Conservation (phyloP, 192 early-diverging fungal genomes). For the Podila verticillata region DNA sequence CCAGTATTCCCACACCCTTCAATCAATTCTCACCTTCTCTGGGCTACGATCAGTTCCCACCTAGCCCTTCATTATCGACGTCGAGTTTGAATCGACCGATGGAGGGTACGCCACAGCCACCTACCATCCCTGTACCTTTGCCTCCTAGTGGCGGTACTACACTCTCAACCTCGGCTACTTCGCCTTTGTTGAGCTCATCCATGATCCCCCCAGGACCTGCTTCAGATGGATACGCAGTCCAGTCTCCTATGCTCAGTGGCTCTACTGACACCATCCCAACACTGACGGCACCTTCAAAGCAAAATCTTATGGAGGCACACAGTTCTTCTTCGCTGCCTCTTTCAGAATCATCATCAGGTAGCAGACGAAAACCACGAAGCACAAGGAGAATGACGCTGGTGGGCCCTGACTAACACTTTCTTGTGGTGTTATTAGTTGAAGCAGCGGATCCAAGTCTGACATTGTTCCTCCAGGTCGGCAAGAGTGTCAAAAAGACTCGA, state of each 20-base stretch:
- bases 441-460: slow-evolving; percentile 36
- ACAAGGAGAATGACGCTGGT: neutral
- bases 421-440: neutral
- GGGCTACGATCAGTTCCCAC: neutral
- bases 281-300: neutral
- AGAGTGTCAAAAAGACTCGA: slow-evolving; percentile 66
- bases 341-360: neutral
- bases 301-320: neutral
- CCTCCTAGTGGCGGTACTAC: neutral
- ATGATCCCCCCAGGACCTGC: neutral
- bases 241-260: neutral
- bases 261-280: neutral
- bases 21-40: neutral
- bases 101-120: neutral
- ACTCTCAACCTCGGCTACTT: neutral
- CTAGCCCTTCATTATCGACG: slow-evolving; percentile 1
- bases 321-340: neutral
- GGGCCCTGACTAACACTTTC: neutral
- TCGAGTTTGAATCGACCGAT: neutral
- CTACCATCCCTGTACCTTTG: neutral
- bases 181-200: neutral
- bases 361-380: neutral
- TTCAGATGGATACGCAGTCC: neutral
- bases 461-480: slow-evolving; percentile 71
- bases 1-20: neutral